Conservation (phyloP, 73 alveolate species). For the Tetrahymena malaccensis region DNA sequence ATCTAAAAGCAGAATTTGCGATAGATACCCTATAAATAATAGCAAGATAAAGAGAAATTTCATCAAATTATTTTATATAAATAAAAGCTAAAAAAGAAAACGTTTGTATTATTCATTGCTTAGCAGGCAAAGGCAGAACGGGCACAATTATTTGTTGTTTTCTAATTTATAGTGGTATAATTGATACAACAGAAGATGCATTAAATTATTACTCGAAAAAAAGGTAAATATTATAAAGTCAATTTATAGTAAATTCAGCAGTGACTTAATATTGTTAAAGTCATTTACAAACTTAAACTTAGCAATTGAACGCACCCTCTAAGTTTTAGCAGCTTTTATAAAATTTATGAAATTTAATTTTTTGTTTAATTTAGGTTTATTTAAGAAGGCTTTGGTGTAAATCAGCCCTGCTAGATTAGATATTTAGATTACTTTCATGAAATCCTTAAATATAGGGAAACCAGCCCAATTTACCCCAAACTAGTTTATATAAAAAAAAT, state of each 20-base stretch:
- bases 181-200: slow-evolving; percentile 48
- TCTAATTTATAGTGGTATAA: slow-evolving; percentile 53
- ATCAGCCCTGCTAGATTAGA: slow-evolving; percentile 53
- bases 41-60: background rate
- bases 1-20: too few species aligned
- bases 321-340: background rate
- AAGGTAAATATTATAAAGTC: background rate
- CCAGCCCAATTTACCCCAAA: background rate
- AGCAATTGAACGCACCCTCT: background rate
- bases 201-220: slow-evolving; percentile 54
- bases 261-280: too few species aligned
- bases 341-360: too few species aligned
- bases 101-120: slow-evolving; percentile 61
- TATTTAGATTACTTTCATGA: slow-evolving; percentile 52
- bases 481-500: slow-evolving; percentile 14
- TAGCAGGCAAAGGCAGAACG: slow-evolving; percentile 82
- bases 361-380: background rate
- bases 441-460: background rate
- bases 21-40: too few species aligned
- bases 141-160: slow-evolving; percentile 70
- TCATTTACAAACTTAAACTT: background rate
- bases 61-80: background rate
- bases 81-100: slow-evolving; percentile 32
- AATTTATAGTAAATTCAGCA: too few species aligned
- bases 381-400: slow-evolving; percentile 58